phyloP scores from a whole-genome alignment of 768 basidiomycete genomes.

The Collybiopsis confluens region DNA sequence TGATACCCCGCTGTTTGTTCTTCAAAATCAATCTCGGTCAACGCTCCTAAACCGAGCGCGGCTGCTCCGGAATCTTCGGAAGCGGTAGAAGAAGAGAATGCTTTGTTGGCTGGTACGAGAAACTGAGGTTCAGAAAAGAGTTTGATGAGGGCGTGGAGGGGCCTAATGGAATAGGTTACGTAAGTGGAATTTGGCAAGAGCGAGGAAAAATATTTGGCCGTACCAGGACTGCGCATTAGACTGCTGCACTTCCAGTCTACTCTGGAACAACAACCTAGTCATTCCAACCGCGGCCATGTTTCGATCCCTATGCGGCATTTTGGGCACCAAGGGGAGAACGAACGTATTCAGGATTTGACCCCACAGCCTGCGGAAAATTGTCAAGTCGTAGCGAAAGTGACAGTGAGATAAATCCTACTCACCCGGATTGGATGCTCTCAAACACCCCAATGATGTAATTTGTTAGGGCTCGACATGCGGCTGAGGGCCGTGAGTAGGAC shows the following conservation, averaged over 20 bases:
- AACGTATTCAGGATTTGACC: constrained; percentile 74
- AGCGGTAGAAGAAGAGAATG: no score
- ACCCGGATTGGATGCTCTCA: constrained; percentile 86
- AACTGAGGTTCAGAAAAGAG: constrained; percentile 79
- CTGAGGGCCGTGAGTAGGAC: constrained; percentile 76
- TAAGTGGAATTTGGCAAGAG: not conserved
- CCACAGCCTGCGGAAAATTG: constrained; percentile 55
- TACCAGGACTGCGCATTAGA: constrained; percentile 67
- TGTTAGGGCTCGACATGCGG: constrained; percentile 67
- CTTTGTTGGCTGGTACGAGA: constrained; percentile 27
- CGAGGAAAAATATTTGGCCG: constrained; percentile 8
- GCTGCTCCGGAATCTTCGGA: constrained; percentile 26
- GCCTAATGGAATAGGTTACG: constrained; percentile 44
- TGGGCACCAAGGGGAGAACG: constrained; percentile 75
- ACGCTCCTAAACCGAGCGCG: constrained; percentile 35
- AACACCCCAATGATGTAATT: constrained; percentile 76
- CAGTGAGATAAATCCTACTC: constrained; percentile 18
- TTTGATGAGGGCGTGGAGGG: constrained; percentile 69
- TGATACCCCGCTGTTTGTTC: constrained; percentile 91
- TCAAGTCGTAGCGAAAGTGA: constrained; percentile 7
- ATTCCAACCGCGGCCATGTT: constrained; percentile 83
- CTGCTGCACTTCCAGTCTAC: constrained; percentile 61
- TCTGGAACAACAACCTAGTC: constrained; percentile 73
- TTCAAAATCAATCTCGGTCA: constrained; percentile 84
- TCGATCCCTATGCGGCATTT: constrained; percentile 77